Evolutionary conservation across 2,329 filamentous ascomycete species (phyloP).

Genomic region (Bipolaris cookei): DNA sequence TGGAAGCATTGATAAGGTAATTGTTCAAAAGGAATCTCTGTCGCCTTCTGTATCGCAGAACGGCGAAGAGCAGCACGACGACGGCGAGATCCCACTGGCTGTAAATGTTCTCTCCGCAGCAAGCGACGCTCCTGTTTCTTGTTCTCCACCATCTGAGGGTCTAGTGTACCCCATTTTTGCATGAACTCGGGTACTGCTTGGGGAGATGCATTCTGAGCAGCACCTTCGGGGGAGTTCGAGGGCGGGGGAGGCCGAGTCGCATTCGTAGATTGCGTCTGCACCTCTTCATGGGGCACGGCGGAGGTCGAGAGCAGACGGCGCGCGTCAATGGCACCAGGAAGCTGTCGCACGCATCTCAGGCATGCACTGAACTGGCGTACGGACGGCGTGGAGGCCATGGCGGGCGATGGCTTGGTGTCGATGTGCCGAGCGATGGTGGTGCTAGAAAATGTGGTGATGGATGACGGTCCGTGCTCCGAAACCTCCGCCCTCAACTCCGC

Average conservation of each 20-base stretch:
- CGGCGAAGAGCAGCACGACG: constrained; percentile 63
- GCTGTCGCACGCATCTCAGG: constrained; percentile 43
- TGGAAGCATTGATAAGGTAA: constrained; percentile 98
- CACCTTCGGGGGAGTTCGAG: constrained; percentile 17
- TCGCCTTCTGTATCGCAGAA: constrained; percentile 57
- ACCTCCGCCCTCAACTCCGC: constrained; percentile 43
- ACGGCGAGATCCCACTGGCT: constrained; percentile 82
- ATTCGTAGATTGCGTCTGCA: constrained; percentile 44
- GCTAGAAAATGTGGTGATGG: constrained; percentile 30
- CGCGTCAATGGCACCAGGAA: constrained; percentile 37
- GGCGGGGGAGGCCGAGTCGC: constrained; percentile 30
- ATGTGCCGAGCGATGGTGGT: constrained; percentile 9
- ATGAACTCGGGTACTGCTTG: constrained; percentile 39
- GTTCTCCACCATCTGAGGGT: constrained; percentile 43
- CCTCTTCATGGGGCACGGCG: constrained; percentile 51
- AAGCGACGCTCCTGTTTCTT: constrained; percentile 68
- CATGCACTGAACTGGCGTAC: constrained; percentile 44
- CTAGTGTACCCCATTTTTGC: constrained; percentile 45
- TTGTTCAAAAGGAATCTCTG: constrained; percentile 84
- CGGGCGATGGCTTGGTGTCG: constrained; percentile 18
- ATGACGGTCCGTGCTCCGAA: constrained; percentile 6
- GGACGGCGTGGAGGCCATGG: constrained; percentile 47
- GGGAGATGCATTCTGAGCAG: constrained; percentile 18
- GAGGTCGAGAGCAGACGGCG: constrained; percentile 59
- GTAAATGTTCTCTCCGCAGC: constrained; percentile 67